Percentiles rank a stretch among this genome's conserved stretches.
Conservation (phyloP, 2,329 filamentous ascomycete genomes). For the Neonectria faginata region DNA sequence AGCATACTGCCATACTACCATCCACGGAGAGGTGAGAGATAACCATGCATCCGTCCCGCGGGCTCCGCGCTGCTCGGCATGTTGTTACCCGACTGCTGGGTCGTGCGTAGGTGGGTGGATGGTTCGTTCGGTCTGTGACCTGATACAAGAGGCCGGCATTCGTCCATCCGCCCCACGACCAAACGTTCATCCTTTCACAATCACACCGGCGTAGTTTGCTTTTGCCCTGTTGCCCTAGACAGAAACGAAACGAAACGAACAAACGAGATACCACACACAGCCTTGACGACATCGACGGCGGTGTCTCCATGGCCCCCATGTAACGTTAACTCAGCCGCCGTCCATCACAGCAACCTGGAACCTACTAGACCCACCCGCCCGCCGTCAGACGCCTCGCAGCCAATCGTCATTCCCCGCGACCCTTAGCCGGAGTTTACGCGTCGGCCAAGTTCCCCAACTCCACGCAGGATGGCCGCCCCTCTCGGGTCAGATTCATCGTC, state of each 20-base stretch:
- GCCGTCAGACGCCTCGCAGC: slow-evolving; percentile 17
- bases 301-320: slow-evolving; percentile 34
- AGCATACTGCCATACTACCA: slow-evolving; percentile 17
- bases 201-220: background rate
- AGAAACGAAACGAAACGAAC: background rate
- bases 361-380: slow-evolving; percentile 14
- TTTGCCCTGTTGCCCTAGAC: background rate
- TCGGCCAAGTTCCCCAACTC: slow-evolving; percentile 20
- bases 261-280: background rate
- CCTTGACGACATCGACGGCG: slow-evolving; percentile 1
- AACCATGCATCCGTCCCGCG: background rate
- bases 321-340: slow-evolving; percentile 45
- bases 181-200: slow-evolving; percentile 15
- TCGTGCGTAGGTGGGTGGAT: background rate
- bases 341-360: slow-evolving; percentile 29
- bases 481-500: slow-evolving; percentile 38
- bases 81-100: background rate
- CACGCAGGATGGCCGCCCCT: slow-evolving; percentile 38
- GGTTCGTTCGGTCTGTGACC: slow-evolving; percentile 11
- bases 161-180: slow-evolving; percentile 21
- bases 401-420: slow-evolving; percentile 35
- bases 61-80: background rate
- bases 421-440: slow-evolving; percentile 43
- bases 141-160: slow-evolving; percentile 31
- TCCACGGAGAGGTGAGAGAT: no score